phyloP scores from a whole-genome alignment of 208 protist genomes.

The Acanthamoeba rhysodes region DNA sequence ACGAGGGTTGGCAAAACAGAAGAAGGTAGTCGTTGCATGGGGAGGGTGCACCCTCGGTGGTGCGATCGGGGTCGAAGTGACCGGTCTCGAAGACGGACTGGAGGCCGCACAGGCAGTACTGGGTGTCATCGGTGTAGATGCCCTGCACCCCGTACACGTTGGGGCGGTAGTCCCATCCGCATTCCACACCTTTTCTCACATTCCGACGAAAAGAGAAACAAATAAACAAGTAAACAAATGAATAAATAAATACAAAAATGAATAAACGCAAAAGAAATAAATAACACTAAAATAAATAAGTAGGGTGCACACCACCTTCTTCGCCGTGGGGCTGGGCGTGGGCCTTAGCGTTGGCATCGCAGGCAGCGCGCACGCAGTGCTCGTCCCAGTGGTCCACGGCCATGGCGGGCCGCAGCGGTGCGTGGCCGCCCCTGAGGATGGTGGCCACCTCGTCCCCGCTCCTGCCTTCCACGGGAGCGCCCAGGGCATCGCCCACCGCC shows the following conservation, averaged over 20 bases:
- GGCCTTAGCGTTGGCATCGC: neutral
- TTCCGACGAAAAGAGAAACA: no score
- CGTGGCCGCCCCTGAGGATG: neutral
- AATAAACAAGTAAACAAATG: neutral
- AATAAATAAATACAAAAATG: neutral
- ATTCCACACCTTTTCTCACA: neutral
- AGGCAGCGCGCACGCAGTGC: neutral
- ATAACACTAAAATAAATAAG: neutral
- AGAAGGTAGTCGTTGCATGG: neutral
- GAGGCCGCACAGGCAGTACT: constrained; percentile 28
- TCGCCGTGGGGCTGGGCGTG: neutral
- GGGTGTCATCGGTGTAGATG: constrained; percentile 23
- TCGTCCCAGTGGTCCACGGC: constrained; percentile 23
- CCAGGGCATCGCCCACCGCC: constrained; percentile 9
- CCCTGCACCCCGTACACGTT: constrained; percentile 32
- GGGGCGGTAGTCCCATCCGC: neutral
- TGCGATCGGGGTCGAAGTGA: neutral
- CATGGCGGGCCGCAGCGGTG: neutral
- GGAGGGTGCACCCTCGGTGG: neutral
- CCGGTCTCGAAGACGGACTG: constrained; percentile 17
- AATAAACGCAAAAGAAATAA: neutral
- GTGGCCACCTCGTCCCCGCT: constrained; percentile 2
- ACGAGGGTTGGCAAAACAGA: neutral
- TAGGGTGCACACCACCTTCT: neutral
- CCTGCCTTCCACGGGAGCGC: neutral